Conservation (phyloP, 179 eudicot genomes). For the Pouteria campechiana region DNA sequence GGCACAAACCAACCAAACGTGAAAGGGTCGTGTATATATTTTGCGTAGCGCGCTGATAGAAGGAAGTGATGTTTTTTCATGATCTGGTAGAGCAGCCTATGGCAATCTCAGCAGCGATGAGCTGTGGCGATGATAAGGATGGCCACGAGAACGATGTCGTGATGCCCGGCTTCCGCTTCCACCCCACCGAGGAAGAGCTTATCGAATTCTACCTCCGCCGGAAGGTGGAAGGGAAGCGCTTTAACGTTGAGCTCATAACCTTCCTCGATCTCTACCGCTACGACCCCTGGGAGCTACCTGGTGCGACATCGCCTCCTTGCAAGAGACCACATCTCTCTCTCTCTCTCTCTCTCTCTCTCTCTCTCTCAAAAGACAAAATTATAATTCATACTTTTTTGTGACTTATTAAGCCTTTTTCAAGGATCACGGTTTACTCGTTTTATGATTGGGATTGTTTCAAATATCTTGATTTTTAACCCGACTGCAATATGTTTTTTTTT, state of each 20-base stretch:
- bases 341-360: neutral
- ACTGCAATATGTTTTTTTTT: too few relatives aligned
- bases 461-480: too few relatives aligned
- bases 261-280: constrained; percentile 92
- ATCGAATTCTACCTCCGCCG: constrained; percentile 97
- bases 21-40: too few relatives aligned
- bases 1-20: too few relatives aligned
- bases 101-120: constrained; percentile 47
- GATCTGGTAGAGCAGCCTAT: too few relatives aligned
- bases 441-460: too few relatives aligned
- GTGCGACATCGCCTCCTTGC: constrained; percentile 16
- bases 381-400: too few relatives aligned
- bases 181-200: constrained; percentile 92
- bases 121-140: constrained; percentile 34
- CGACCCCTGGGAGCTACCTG: constrained; percentile 99
- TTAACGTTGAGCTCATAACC: constrained; percentile 91
- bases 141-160: constrained; percentile 73
- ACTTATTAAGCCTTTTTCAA: too few relatives aligned
- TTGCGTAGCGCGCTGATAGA: too few relatives aligned
- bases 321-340: too few relatives aligned
- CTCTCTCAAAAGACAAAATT: neutral
- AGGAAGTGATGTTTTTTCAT: too few relatives aligned
- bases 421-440: too few relatives aligned
- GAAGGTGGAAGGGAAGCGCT: constrained; percentile 93
- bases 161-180: constrained; percentile 96